These are phyloP conservation scores for Leccinum sublutescens DNA, from an alignment of 768 basidiomycete genomes.

Conservation along the genomic window DNA sequence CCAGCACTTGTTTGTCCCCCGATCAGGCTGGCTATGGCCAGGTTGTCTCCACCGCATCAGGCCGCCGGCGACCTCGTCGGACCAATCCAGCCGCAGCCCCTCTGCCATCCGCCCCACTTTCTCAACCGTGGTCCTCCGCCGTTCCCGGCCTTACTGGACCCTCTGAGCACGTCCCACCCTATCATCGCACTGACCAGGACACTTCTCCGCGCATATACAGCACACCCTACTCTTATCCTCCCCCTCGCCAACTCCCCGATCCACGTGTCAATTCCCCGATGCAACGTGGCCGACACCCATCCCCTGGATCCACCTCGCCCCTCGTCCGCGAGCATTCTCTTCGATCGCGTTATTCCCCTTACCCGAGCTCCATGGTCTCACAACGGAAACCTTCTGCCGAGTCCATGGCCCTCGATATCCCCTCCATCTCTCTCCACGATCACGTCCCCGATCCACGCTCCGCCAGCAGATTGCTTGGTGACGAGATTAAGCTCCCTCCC, in stretches of 20 bases:
- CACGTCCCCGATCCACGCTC: conserved; percentile 25
- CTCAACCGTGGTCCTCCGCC: conserved; percentile 50
- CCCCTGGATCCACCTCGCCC: conserved; percentile 26
- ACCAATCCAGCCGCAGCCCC: conserved; percentile 41
- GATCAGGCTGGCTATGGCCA: conserved; percentile 88
- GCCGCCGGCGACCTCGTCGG: conserved; percentile 61
- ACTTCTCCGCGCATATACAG: conserved; percentile 27
- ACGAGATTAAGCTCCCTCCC: conserved; percentile 41
- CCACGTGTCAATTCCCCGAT: conserved; percentile 31
- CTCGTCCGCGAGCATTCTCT: conserved; percentile 24
- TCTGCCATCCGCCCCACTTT: conserved; percentile 30
- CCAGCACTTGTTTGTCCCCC: conserved; percentile 77
- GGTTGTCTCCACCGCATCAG: conserved; percentile 60
- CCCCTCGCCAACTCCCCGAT: conserved; percentile 28
- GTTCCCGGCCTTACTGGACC: conserved; percentile 36
- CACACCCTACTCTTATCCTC: conserved; percentile 30
- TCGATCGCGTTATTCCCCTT: conserved; percentile 44
- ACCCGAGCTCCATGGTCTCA: conserved; percentile 34
- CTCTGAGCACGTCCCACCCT: conserved; percentile 19
- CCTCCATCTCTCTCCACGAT: conserved; percentile 37
- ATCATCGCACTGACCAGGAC: conserved; percentile 26
- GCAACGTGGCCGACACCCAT: conserved; percentile 29
- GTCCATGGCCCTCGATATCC: conserved; percentile 35
- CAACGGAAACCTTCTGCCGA: conserved; percentile 28
- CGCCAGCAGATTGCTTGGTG: conserved; percentile 28